Base-by-base conservation (phyloP, 2,329 filamentous ascomycete genomes). In the Pseudopithomyces chartarum region DNA sequence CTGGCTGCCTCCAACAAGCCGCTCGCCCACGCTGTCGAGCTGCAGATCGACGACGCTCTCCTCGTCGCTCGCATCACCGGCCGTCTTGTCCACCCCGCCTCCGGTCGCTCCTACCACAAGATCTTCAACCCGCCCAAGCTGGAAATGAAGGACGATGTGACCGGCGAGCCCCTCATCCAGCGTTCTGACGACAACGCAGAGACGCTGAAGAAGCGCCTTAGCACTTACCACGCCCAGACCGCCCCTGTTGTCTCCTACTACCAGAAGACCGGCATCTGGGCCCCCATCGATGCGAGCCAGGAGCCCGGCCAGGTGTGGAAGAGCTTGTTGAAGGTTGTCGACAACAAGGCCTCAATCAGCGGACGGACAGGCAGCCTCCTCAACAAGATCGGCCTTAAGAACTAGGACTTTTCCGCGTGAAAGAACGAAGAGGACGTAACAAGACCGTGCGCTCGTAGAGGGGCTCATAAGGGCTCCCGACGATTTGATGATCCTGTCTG, bases 91-190 rank as follows among this genome's bases (percentile, higher is more conserved):
- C 95, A 99, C 85, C 94, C 94, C 56, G 94, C 94, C 51, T 97
- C 93, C 55, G 95, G 95, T 65, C 92, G 95, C 74, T 92, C 91
- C 67, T 99, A 99, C 84, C 95, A 99, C 87, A 95, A 90, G 81
- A 90, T 95, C 79, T 99, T 99, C 88, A 98, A 97, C 87, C 95
- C 95, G 50, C 95, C 95, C 71, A 97, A 97, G 87, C 81, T 87
- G 70, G 73, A 85, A 64, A 98, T 98, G 95, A 96, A 88, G 76
- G 95, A 99, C 79, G 95, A 99, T 79, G 80, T 97, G 66, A 98
- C 95, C 19, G 95, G 95, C 78, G 95, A 99, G 85, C 93, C 94
- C 47, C 84, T 99, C 67, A 90, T 98, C 72, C 95, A 98, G 84
- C 89, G 95, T 72, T 94, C 90, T 65, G 95, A 99, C 77, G 95